A percentile compares a stretch with the other conserved stretches of the same genome.
Conservation (phyloP, 148 eudicot genomes). For the Drosera capensis region DNA sequence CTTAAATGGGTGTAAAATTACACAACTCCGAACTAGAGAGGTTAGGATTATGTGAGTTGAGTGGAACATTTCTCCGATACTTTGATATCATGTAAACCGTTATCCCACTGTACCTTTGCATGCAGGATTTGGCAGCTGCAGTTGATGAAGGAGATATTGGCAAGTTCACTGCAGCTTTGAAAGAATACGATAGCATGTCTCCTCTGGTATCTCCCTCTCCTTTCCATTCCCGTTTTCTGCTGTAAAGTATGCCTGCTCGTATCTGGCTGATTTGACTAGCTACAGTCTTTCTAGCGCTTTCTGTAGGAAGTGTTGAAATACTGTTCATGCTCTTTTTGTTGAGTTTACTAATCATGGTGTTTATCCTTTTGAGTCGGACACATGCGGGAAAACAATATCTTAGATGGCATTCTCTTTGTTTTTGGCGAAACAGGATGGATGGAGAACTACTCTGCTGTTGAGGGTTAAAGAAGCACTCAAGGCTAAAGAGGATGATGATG, state of each 20-base stretch:
- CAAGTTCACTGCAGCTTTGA: slow-evolving; percentile 21
- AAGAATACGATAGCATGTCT: slow-evolving; percentile 31
- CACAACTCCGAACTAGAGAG: background rate
- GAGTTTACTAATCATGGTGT: no score
- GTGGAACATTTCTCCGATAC: background rate
- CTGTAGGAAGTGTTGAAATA: no score
- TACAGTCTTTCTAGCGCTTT: no score
- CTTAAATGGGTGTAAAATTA: background rate
- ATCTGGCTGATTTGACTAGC: no score
- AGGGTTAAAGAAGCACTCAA: slow-evolving; percentile 35
- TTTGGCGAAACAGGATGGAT: slow-evolving; percentile 24
- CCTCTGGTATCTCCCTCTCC: slow-evolving; percentile 18
- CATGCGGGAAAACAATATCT: background rate
- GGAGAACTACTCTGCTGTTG: slow-evolving; percentile 33
- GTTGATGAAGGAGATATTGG: slow-evolving; percentile 16
- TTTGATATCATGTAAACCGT: background rate
- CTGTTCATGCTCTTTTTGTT: no score
- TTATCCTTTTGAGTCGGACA: background rate
- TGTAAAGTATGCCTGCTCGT: background rate
- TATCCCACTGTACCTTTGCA: background rate
- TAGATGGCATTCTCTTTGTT: background rate
- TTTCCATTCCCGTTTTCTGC: background rate
- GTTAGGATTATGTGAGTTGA: background rate
- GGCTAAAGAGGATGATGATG: slow-evolving; percentile 19
- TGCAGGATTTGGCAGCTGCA: slow-evolving; percentile 24